Base-by-base conservation (phyloP, 495 filamentous ascomycete species). In the Amphirosellinia nigrospora region DNA sequence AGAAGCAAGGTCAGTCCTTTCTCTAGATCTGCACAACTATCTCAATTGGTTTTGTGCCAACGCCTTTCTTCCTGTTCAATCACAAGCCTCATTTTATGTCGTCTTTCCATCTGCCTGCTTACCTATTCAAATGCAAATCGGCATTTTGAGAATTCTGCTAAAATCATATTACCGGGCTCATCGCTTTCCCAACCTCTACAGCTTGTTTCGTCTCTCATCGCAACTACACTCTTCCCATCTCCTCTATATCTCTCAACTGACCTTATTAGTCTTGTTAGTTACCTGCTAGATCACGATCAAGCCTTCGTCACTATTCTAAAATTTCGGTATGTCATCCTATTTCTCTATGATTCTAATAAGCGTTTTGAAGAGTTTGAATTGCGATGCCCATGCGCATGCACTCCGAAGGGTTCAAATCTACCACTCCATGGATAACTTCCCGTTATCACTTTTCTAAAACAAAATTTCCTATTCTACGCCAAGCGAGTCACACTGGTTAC, bases 1-100 rank as follows among this genome's bases (percentile, higher is more conserved):
- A 53, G 13, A 19, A 48, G n/a, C 46, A 66, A 66, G 46, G 63
- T 66, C n/a, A 50, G 63, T 55, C 0, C 6, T 9, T 55, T 39
- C 1, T 6, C 13, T 36, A 4, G 7, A 32, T 30, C 34, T 55
- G 46, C 45, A 4, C 21, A 7, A 34, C 23, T 36, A 19, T 53
- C 15, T 38, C 2, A 10, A 6, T 28, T 30, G 10, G 19, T 8
- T 19, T 9, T 13, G 13, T 55, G 10, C 11, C 46, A 66, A 7
- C 26, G 21, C 7, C 46, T 5, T n/a, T 65, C 32, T 39, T 65
- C n/a, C 16, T 65, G 30, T 13, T 65, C 21, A 19, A 19, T 21
- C 21, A 28, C 30, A 0, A 0, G 5, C 15, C 45, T 50, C 19
- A 16, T n/a, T 5, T 21, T 13, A 0, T 10, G 10, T 39, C 3